These are phyloP conservation scores for Persicaria maculosa DNA, from an alignment of 148 eudicot genomes.

Conservation along the genomic window DNA sequence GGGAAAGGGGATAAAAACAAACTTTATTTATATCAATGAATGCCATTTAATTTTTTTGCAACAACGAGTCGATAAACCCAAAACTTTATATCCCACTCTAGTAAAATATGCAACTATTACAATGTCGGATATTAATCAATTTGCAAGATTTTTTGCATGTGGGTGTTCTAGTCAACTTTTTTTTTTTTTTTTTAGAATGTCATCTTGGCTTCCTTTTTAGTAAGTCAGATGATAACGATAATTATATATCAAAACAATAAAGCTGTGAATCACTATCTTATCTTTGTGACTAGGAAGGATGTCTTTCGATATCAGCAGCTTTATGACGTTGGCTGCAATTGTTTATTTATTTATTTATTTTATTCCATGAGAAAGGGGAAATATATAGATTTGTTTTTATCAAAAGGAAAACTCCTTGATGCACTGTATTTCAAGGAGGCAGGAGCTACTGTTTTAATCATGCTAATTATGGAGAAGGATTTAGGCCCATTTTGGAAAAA, in stretches of 20 bases:
- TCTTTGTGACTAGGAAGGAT: conserved; percentile 13
- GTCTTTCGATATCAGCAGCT: conserved; percentile 5
- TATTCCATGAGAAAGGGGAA: too few relatives aligned
- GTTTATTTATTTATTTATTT: not conserved
- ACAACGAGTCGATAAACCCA: not conserved
- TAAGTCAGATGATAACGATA: not conserved
- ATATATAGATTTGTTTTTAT: not conserved
- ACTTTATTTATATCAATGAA: too few relatives aligned
- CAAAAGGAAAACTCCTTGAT: not conserved
- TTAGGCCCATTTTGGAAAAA: too few relatives aligned
- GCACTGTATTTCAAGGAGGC: too few relatives aligned
- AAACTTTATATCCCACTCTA: conserved; percentile 5
- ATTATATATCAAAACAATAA: not conserved
- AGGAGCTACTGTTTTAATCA: too few relatives aligned
- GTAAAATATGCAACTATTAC: not conserved
- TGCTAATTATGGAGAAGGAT: too few relatives aligned
- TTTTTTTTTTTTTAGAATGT: not conserved
- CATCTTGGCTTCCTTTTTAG: not conserved
- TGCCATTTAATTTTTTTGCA: not conserved
- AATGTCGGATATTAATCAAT: not conserved
- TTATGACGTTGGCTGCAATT: not conserved
- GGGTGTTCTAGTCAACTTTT: conserved; percentile 1
- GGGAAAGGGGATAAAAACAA: not conserved
- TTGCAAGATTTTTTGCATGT: conserved; percentile 4
- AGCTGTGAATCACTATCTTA: conserved; percentile 1